These are phyloP conservation scores for Candida taoyuanica DNA, from an alignment of 805 yeast genomes.

Conservation along the genomic window DNA sequence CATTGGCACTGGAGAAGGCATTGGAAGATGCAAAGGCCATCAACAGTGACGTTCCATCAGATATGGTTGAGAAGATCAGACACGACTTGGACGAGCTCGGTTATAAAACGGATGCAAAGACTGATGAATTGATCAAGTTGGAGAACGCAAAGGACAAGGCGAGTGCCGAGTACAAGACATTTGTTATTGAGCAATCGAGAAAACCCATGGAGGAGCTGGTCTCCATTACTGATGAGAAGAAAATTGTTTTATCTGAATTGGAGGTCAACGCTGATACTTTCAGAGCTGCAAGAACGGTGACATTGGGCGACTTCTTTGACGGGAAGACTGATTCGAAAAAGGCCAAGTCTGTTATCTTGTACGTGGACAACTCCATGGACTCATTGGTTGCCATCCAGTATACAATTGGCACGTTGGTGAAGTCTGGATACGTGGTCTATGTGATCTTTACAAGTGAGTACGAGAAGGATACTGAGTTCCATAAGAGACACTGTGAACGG, in stretches of 20 bases:
- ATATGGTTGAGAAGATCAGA: conserved; percentile 28
- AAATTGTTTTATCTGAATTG: conserved; percentile 49
- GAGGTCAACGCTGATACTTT: conserved; percentile 49
- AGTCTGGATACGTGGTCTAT: conserved; percentile 77
- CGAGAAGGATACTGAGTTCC: conserved; percentile 26
- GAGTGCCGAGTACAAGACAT: conserved; percentile 19
- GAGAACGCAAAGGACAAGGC: conserved; percentile 21
- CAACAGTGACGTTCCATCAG: conserved; percentile 31
- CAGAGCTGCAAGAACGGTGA: conserved; percentile 62
- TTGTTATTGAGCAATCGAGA: conserved; percentile 17
- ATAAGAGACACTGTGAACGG: conserved; percentile 14
- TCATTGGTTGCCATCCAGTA: conserved; percentile 82
- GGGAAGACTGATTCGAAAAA: conserved; percentile 9
- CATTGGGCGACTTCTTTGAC: conserved; percentile 58
- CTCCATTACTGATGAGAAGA: conserved; percentile 31
- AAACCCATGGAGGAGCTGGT: conserved; percentile 24
- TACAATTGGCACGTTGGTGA: conserved; percentile 79
- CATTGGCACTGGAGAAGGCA: conserved; percentile 56
- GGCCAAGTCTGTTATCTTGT: conserved; percentile 63
- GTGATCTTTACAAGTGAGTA: conserved; percentile 51
- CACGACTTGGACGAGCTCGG: conserved; percentile 33
- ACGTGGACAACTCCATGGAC: conserved; percentile 81
- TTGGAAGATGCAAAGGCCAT: conserved; percentile 49
- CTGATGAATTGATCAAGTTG: conserved; percentile 17
- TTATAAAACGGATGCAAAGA: conserved; percentile 14